A percentile compares a stretch with the other conserved stretches of the same genome.
Evolutionary conservation across 495 filamentous ascomycete species (phyloP).

Genomic region (Penicillium daleae): DNA sequence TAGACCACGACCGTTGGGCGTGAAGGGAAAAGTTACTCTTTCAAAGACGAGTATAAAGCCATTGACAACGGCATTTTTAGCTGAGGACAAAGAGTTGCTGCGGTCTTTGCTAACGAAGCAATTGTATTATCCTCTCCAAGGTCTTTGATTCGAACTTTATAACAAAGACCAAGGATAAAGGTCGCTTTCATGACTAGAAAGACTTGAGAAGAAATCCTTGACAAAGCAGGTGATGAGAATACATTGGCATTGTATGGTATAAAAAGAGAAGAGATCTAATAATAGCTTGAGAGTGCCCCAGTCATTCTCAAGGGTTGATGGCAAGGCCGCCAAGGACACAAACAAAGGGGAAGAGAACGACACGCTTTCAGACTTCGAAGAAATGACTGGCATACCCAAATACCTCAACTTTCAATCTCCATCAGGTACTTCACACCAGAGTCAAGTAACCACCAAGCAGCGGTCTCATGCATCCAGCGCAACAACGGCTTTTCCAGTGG

Average conservation of each 20-base stretch:
- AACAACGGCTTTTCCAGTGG: conserved; percentile 36
- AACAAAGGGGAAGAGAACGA: conserved; percentile 5
- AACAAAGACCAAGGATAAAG: not conserved
- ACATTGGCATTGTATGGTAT: not conserved
- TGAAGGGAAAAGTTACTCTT: not conserved
- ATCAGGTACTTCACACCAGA: conserved; percentile 42
- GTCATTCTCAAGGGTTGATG: not conserved
- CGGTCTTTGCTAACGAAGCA: not conserved
- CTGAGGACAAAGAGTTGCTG: not conserved
- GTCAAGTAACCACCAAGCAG: conserved; percentile 46
- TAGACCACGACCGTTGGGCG: not conserved
- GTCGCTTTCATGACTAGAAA: not conserved
- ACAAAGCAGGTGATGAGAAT: not conserved
- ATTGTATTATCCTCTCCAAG: not conserved
- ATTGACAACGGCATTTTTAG: too few species aligned
- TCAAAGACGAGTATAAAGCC: not conserved
- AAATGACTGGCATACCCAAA: too few species aligned
- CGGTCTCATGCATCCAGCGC: conserved; percentile 41
- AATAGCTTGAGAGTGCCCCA: not conserved
- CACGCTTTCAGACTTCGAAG: not conserved
- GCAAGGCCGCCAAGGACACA: not conserved
- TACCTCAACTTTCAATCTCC: conserved; percentile 22
- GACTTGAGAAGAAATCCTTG: not conserved
- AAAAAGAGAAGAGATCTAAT: not conserved
- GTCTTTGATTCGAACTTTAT: not conserved